Percentiles rank a stretch among this genome's conserved stretches.
phyloP scores from a whole-genome alignment of 2,329 filamentous ascomycete genomes.

The Leptographium galeiforme region DNA sequence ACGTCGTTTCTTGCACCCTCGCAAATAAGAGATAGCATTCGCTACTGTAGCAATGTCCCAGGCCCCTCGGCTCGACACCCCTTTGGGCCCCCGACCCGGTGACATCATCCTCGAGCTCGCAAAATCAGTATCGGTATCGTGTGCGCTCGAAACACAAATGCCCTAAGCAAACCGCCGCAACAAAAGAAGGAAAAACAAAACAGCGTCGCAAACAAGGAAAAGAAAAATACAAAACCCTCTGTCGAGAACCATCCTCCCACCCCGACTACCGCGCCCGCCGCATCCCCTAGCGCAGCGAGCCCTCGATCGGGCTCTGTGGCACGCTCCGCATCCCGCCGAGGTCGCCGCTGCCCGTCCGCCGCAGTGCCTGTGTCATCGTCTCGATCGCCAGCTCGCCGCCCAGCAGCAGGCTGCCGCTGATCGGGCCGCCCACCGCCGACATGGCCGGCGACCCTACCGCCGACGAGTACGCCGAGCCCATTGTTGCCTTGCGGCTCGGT shows the following conservation, averaged over 20 bases:
- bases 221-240: background rate
- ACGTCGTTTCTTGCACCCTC: too few species aligned
- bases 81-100: too few species aligned
- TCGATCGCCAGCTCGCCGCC: constrained; percentile 72
- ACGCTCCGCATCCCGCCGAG: constrained; percentile 44
- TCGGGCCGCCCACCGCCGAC: constrained; percentile 12
- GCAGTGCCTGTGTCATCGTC: constrained; percentile 82
- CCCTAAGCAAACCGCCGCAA: background rate
- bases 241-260: too few species aligned
- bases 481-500: constrained; percentile 30
- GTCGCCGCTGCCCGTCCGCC: constrained; percentile 75
- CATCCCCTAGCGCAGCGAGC: constrained; percentile 9
- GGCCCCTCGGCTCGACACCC: too few species aligned
- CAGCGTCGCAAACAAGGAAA: background rate
- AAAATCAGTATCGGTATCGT: background rate
- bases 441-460: constrained; percentile 43
- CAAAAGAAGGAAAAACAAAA: background rate
- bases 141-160: background rate
- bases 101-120: too few species aligned
- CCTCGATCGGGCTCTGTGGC: constrained; percentile 44
- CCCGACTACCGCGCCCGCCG: background rate
- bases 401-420: constrained; percentile 2
- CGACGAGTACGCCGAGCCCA: constrained; percentile 7
- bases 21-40: too few species aligned
- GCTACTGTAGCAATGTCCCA: too few species aligned